Evolutionary conservation across 495 filamentous ascomycete species (phyloP).

Genomic region (Bathelium albidoporum): DNA sequence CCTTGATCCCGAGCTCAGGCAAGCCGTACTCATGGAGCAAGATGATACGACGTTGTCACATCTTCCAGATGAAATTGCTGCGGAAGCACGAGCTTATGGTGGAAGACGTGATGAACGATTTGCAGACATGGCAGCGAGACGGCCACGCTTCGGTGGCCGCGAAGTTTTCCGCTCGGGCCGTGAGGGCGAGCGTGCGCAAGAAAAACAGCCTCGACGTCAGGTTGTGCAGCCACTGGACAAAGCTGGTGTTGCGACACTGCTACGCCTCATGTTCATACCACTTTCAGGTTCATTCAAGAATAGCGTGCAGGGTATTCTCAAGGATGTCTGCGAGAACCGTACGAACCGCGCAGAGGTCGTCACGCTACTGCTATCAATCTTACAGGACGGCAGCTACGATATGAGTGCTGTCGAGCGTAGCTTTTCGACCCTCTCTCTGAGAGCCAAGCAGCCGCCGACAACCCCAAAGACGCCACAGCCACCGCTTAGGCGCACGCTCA

Average conservation of each 20-base stretch:
- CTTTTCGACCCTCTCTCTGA: slow-evolving; percentile 82
- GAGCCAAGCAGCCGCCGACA: slow-evolving; percentile 70
- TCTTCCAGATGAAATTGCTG: slow-evolving; percentile 67
- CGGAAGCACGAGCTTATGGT: slow-evolving; percentile 55
- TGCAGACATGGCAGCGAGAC: slow-evolving; percentile 40
- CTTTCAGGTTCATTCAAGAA: slow-evolving; percentile 72
- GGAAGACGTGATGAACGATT: slow-evolving; percentile 43
- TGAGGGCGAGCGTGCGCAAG: slow-evolving; percentile 22
- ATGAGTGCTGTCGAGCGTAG: slow-evolving; percentile 88
- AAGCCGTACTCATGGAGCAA: slow-evolving; percentile 80
- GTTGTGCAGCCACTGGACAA: slow-evolving; percentile 96
- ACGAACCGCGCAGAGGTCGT: slow-evolving; percentile 94
- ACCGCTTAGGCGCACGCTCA: slow-evolving; percentile 54
- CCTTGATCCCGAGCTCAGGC: slow-evolving; percentile 72
- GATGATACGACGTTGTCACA: slow-evolving; percentile 78
- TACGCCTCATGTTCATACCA: slow-evolving; percentile 93
- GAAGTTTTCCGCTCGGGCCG: slow-evolving; percentile 20
- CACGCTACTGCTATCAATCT: slow-evolving; percentile 78
- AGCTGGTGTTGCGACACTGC: slow-evolving; percentile 80
- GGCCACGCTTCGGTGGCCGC: slow-evolving; percentile 36
- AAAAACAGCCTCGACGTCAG: slow-evolving; percentile 63
- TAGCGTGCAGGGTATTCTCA: slow-evolving; percentile 73
- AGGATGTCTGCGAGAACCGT: slow-evolving; percentile 83
- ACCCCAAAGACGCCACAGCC: slow-evolving; percentile 70
- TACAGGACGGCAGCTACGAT: slow-evolving; percentile 94